Evolutionary conservation across 257 asterid species (phyloP).

Genomic region (Salvia miltiorrhiza): DNA sequence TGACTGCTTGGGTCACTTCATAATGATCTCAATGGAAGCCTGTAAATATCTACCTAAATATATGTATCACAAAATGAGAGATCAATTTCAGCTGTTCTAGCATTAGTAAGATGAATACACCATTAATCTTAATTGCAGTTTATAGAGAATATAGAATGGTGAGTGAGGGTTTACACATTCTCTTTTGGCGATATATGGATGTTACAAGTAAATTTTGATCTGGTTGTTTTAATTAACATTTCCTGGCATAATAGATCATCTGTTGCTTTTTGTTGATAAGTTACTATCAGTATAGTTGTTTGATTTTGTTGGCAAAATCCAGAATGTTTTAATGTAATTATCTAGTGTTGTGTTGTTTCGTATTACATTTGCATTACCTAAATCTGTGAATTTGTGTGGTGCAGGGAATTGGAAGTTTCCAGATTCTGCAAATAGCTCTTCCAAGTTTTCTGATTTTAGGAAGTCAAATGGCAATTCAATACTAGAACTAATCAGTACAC

Average conservation of each 20-base stretch:
- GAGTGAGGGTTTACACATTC: not conserved
- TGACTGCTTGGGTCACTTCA: too few species aligned
- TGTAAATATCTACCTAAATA: not conserved
- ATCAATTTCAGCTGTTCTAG: not conserved
- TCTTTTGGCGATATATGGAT: not conserved
- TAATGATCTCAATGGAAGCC: not conserved
- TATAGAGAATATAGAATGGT: not conserved
- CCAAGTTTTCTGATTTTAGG: conserved; percentile 80
- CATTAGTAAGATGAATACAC: not conserved
- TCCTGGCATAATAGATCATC: not conserved
- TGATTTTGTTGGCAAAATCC: conserved; percentile 7
- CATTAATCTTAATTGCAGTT: not conserved
- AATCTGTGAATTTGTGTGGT: conserved; percentile 10
- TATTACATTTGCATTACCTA: not conserved
- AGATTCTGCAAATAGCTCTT: conserved; percentile 63
- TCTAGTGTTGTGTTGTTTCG: not conserved
- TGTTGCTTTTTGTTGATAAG: not conserved
- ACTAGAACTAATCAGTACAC: conserved; percentile 78
- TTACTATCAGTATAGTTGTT: not conserved
- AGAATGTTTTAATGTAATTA: not conserved
- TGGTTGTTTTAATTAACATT: not conserved
- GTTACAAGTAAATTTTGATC: not conserved
- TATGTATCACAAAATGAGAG: not conserved
- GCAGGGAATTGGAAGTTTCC: conserved; percentile 89
- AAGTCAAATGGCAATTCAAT: conserved; percentile 72